A percentile compares a stretch with the other conserved stretches of the same genome.
phyloP scores from a whole-genome alignment of 2,329 filamentous ascomycete species.

The Dothistroma pini region DNA sequence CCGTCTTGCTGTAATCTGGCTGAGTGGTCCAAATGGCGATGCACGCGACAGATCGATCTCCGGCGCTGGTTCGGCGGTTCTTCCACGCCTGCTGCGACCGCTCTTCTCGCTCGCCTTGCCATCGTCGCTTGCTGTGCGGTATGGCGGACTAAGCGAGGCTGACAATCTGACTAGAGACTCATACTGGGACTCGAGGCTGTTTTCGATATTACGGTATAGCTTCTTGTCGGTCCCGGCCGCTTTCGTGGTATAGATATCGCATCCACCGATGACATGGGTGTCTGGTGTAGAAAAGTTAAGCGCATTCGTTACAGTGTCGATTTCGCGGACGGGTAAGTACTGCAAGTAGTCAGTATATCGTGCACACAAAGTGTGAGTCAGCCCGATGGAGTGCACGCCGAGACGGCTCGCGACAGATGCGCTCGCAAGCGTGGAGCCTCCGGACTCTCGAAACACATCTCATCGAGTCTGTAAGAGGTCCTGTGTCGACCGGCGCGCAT shows the following conservation, averaged over 20 bases:
- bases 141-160: slow-evolving; percentile 79
- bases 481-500: slow-evolving; percentile 7
- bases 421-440: background rate
- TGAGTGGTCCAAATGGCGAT: slow-evolving; percentile 87
- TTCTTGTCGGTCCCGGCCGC: slow-evolving; percentile 95
- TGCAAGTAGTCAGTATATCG: slow-evolving; percentile 40
- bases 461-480: slow-evolving; percentile 13
- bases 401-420: background rate
- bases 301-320: slow-evolving; percentile 86
- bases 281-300: slow-evolving; percentile 95
- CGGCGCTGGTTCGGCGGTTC: slow-evolving; percentile 30
- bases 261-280: slow-evolving; percentile 86
- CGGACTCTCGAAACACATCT: slow-evolving; percentile 20
- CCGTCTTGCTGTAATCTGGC: slow-evolving; percentile 80
- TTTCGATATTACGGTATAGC: slow-evolving; percentile 91
- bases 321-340: slow-evolving; percentile 88
- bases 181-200: slow-evolving; percentile 86
- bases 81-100: slow-evolving; percentile 29
- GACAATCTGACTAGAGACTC: slow-evolving; percentile 82
- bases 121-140: slow-evolving; percentile 38
- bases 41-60: slow-evolving; percentile 69
- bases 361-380: slow-evolving; percentile 4
- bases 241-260: slow-evolving; percentile 97
- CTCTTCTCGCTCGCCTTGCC: slow-evolving; percentile 20
- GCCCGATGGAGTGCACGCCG: slow-evolving; percentile 9